Evolutionary conservation across 179 eudicot species (phyloP).

Genomic region (Silene noctiflora): DNA sequence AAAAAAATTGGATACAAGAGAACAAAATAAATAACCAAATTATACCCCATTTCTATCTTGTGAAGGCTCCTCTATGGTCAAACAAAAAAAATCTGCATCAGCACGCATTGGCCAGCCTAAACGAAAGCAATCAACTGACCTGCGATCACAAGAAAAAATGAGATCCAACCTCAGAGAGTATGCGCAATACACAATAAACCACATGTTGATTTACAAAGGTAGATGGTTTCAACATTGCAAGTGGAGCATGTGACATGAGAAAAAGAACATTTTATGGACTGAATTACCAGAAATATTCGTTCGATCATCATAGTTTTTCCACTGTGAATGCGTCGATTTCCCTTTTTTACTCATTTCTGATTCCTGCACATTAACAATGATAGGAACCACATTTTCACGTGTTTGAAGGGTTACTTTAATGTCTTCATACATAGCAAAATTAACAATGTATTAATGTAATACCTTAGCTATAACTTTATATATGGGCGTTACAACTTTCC

Average conservation of each 20-base stretch:
- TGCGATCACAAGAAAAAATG: constrained; percentile 19
- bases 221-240: background rate
- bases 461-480: constrained; percentile 83
- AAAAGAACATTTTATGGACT: background rate
- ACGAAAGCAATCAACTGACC: constrained; percentile 94
- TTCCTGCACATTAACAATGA: constrained; percentile 47
- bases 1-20: background rate
- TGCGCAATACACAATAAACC: background rate
- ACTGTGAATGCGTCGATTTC: constrained; percentile 82
- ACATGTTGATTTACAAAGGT: background rate
- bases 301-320: constrained; percentile 96
- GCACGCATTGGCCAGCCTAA: constrained; percentile 98
- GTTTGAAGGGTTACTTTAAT: background rate
- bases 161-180: background rate
- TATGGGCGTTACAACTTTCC: constrained; percentile 78
- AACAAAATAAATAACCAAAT: background rate
- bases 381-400: background rate
- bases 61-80: constrained; percentile 28
- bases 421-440: background rate
- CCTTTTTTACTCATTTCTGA: constrained; percentile 74
- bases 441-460: constrained; percentile 16
- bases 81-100: constrained; percentile 79
- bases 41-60: constrained; percentile 63
- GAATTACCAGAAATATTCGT: constrained; percentile 86
- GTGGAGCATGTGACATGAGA: background rate